Evolutionary conservation across 139 green algal species (phyloP), one percentile per base, ranked within the genome.

Genomic region (Chlorella sorokiniana): DNA sequence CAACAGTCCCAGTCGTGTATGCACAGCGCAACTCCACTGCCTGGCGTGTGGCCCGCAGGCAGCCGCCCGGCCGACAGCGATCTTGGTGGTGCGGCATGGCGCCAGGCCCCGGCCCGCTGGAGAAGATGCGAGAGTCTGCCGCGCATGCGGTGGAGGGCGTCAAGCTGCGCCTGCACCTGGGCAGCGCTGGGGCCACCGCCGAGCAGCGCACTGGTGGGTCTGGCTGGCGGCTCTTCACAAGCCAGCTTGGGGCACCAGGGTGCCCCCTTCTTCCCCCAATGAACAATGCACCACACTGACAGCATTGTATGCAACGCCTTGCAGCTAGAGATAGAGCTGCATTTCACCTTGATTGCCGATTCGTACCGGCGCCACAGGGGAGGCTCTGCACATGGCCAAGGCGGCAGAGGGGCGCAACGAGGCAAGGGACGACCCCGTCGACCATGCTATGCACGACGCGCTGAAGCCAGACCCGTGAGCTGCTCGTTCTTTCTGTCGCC

Each of bases 351-450:
- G 48, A 11, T 16, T 56, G 14, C 48, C 11, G 14, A 56, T 16
- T 11, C 48, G 14, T 56, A 11, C 11, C 48, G 14, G 14, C n/a
- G 20, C 29, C 42, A 37, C 72, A 79, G 72, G 72, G 7, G 72
- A 79, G 52, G 6, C 9, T 27, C 37, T 79, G 73, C 73, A 79
- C 73, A 79, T 79, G 73, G 73, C 73, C 51, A 79, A 79, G 73
- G 73, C 73, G 38, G 73, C 73, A 52, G 73, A 79, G 54, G 73
- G 73, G 37, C 73, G 73, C 52, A 79, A 79, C 54, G 2, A 56
- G 54, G 38, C 27, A 2, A 22, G 69, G 54, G 73, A 79, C 37
- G 29, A 79, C 54, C 37, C 73, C 20, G 31, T 79, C 23, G 54
- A 79, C 54, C 51, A 79, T 38, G 73, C 73, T 4, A 37, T 79